Evolutionary conservation across 257 asterid genomes (phyloP), one percentile per base, ranked within the genome.

Genomic region (Solanum neorickii): DNA sequence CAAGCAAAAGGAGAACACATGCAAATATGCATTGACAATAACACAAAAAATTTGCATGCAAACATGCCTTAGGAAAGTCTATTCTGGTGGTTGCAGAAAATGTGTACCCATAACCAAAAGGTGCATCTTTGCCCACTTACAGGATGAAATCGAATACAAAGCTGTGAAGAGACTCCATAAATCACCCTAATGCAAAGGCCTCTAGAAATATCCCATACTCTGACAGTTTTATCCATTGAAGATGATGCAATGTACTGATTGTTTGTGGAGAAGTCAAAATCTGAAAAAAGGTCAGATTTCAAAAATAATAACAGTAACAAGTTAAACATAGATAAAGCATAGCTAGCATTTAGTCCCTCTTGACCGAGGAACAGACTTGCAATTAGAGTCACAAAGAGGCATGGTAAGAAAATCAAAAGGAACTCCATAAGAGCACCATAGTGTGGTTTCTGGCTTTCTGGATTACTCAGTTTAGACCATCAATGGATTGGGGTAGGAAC

Each of bases 191-290:
- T 91, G 95, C 99, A 97, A 91, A 94, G 83, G 88, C 99, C 98
- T 92, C 92, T 93, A 12, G 98, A 91, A 88, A 96, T 92, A 89
- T 97, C 99, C 99, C 99, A 97, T 69, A 97, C 96, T 89, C 99
- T 92, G 60, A 97, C 95, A 62, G 99, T 96, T 94, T 97, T 96
- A 89, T 97, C 99, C 87, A 89, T 74, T 75, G 99, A 97, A 87
- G 99, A 89, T 59, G 99, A 97, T 86, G 99, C 96, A 85, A 97
- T 94, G 91, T 97, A 97, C 90, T 93, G 98, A 90, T 97, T 95
- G 92, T 96, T 97, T 86, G 99, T 88, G 42, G 99, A 95, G 95
- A 97, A 97, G 94, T 97, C 99, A 90, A 97, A 97, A 94, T 97
- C 99, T 97, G 97, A 44, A 92, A 92, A 72, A 90, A 73, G 56